Evolutionary conservation across 257 asterid species (phyloP).

Genomic region (Solanum arcanum): DNA sequence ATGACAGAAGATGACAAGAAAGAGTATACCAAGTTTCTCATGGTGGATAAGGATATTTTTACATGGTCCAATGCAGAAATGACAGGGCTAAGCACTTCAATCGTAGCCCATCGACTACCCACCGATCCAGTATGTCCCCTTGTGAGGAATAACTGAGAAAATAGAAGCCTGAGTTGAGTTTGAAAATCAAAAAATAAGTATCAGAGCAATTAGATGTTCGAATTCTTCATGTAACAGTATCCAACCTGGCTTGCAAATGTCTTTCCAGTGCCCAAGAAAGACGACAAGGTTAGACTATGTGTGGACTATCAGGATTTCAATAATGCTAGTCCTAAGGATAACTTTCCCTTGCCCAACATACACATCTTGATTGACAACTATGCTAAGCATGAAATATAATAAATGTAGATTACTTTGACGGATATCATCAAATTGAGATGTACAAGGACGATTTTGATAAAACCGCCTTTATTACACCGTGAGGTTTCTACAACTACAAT

Average conservation of each 20-base stretch:
- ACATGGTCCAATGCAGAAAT: accelerated
- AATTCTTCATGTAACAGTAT: too few relatives aligned
- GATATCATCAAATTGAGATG: neutral
- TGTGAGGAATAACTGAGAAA: neutral
- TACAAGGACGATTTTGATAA: neutral
- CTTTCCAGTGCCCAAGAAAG: too few relatives aligned
- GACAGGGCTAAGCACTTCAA: neutral
- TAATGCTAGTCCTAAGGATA: neutral
- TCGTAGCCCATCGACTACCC: neutral
- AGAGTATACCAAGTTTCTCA: neutral
- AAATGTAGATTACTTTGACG: neutral
- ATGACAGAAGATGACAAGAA: neutral
- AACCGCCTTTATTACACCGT: neutral
- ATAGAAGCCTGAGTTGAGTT: neutral
- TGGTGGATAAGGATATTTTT: neutral
- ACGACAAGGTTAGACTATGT: neutral
- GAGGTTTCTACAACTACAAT: neutral
- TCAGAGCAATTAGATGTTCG: neutral
- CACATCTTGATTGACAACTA: neutral
- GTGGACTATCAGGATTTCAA: neutral
- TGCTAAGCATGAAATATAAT: neutral
- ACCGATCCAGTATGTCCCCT: neutral
- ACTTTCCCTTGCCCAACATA: too few relatives aligned
- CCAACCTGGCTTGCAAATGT: neutral
- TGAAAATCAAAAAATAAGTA: neutral